phyloP scores from a whole-genome alignment of 2,329 filamentous ascomycete genomes.

The Hyphodiscus sp. region DNA sequence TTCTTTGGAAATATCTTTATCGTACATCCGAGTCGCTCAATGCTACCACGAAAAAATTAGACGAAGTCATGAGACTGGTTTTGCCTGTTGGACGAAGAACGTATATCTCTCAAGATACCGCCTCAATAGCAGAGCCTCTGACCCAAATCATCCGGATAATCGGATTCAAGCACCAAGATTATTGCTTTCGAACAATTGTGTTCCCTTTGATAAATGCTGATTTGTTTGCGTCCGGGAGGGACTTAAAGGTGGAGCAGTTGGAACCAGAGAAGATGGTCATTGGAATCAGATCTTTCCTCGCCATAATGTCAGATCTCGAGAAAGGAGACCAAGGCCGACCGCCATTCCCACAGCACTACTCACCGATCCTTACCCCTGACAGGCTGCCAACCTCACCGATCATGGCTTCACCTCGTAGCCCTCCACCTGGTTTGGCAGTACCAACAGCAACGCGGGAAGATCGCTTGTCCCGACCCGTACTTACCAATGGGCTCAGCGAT shows the following conservation, averaged over 20 bases:
- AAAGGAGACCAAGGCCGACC: slow-evolving; percentile 71
- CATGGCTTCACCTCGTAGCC: slow-evolving; percentile 32
- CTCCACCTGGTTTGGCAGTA: slow-evolving; percentile 16
- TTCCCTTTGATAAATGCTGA: slow-evolving; percentile 93
- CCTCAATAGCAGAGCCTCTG: slow-evolving; percentile 73
- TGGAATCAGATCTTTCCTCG: slow-evolving; percentile 87
- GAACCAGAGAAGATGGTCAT: slow-evolving; percentile 98
- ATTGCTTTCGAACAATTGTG: slow-evolving; percentile 88
- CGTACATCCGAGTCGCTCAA: slow-evolving; percentile 67
- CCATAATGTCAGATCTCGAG: slow-evolving; percentile 88
- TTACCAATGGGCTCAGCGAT: slow-evolving; percentile 61
- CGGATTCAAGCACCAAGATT: slow-evolving; percentile 86
- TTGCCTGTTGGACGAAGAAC: slow-evolving; percentile 75
- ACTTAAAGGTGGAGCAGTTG: slow-evolving; percentile 74
- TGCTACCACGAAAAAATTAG: slow-evolving; percentile 68
- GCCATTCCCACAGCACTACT: slow-evolving; percentile 71
- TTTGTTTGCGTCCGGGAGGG: slow-evolving; percentile 59
- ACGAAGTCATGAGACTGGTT: slow-evolving; percentile 81
- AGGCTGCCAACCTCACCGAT: slow-evolving; percentile 45
- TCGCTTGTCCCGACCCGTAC: slow-evolving; percentile 58
- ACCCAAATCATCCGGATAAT: slow-evolving; percentile 94
- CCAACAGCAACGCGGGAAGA: slow-evolving; percentile 45
- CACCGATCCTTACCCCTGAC: slow-evolving; percentile 35
- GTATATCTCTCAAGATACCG: slow-evolving; percentile 73
- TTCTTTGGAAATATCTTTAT: slow-evolving; percentile 94